Evolutionary conservation across 1,284 basidiomycete genomes (phyloP), one percentile per base, ranked within the genome.

Genomic region (Filobasidium uniguttulatum): DNA sequence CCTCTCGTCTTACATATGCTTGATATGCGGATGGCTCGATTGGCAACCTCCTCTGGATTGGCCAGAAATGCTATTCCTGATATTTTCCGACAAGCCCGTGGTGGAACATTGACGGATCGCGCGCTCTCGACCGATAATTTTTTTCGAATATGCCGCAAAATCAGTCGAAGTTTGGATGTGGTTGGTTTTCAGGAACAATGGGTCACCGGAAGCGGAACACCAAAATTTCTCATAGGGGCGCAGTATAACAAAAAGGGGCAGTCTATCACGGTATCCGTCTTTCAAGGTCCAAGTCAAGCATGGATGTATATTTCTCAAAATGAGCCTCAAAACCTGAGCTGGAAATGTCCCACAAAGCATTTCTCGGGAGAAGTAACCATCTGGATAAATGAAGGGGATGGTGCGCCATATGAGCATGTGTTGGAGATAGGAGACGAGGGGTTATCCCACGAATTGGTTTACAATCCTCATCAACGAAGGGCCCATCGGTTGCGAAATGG

Each of bases 351-450:
- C 12, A 82, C 90, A 1, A 73, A 79, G 5, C 81, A 85, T 61
- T 96, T 96, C 57, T 89, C 94, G 77, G 93, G 91, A 14, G 88
- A 90, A 73, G 88, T 98, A 83, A 97, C 94, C 15, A 85, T 98
- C 47, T 86, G 94, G 17, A 97, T 98, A 51, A 91, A 98, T 65
- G 94, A 99, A 73, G 91, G 91, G 0, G 94, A 98, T 64, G 94
- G 94, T 1, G 97, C 94, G 34, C 93, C 94, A 0, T 98, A 98
- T 63, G 94, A 99, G 67, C 94, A 99, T 64, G 87, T 98, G 19
- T 75, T 99, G 35, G 90, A 96, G 64, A 85, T 98, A 53, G 41
- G 44, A 3, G 51, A 36, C 14, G 51, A 49, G 45, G 51, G 47
- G 23, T 30, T 46, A 10, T 47, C 34, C 19, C 40, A 52, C 31